Base-by-base conservation (phyloP, 495 filamentous ascomycete genomes). In the Aspergillus wentii region DNA sequence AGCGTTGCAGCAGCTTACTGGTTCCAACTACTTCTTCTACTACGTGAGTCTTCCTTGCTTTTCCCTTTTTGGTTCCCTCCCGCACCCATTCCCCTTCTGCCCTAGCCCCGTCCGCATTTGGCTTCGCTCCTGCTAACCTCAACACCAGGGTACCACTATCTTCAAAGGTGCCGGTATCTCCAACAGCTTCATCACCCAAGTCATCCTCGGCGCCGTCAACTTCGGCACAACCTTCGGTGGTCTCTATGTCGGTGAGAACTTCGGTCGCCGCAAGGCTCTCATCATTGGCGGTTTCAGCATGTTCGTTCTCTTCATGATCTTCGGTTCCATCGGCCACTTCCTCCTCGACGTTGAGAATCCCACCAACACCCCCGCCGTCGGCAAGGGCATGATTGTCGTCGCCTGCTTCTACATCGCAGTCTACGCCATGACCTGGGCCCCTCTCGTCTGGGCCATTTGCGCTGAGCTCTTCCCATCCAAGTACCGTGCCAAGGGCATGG, bases 1-100 rank as follows among this genome's bases (percentile, higher is more conserved):
- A 53, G 71, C 75, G 4, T 66, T 83, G 25, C 83, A 86, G 50
- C 84, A 86, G 57, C 68, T 82, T 13, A 77, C 78, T 31, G 77
- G 79, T 22, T 78, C 79, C 40, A 86, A 86, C 56, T 85, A 83
- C 65, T 83, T 85, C 61, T 85, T 88, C 64, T 86, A 88, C 63
- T 88, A 82, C 45, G 81, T 83, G 30, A 76, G 80, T 46, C 5
- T 8, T 10, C 38, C 19, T 17, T 15, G 21, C 16, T 26, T 66
- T 61, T 17, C 71, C 71, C 46, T 81, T 81, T 56, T 28, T 22
- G 13, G 5, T 17, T 15, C 35, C 5, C 3, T 30, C 10, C 15
- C 7, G 9, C 2, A 9, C n/a, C n/a, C n/a, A n/a, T n/a, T n/a
- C n/a, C n/a, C n/a, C n/a, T n/a, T n/a, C n/a, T n/a, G n/a, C n/a